Evolutionary conservation across 305 asterid species (phyloP).

Genomic region (Fraxinus albicans): DNA sequence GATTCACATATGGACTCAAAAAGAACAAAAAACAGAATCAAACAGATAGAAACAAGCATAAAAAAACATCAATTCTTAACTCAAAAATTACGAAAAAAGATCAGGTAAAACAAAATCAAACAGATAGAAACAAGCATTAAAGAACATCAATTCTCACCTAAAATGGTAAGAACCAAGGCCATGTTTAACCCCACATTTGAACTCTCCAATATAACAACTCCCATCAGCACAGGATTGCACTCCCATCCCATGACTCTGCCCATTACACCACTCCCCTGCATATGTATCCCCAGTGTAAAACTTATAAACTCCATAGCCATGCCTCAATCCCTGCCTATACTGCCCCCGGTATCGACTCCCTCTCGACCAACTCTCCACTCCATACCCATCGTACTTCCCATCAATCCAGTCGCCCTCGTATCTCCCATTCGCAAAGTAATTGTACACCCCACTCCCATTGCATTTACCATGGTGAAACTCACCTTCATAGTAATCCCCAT

Average conservation of each 20-base stretch:
- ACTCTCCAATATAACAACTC: constrained; percentile 48
- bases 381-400: constrained; percentile 51
- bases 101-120: neutral
- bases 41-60: neutral
- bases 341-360: constrained; percentile 54
- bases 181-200: constrained; percentile 51
- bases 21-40: neutral
- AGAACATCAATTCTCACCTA: constrained; percentile 38
- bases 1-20: neutral
- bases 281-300: constrained; percentile 45
- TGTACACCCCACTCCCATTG: constrained; percentile 54
- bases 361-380: constrained; percentile 50
- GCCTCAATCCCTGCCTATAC: constrained; percentile 51
- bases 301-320: constrained; percentile 52
- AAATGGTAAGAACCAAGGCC: constrained; percentile 51
- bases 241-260: constrained; percentile 52
- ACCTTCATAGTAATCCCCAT: constrained; percentile 59
- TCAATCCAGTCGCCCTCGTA: constrained; percentile 59
- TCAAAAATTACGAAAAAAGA: neutral
- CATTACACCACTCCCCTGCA: constrained; percentile 54
- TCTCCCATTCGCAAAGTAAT: constrained; percentile 48
- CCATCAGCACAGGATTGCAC: constrained; percentile 48
- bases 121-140: neutral
- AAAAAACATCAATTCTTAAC: neutral
- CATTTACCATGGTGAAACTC: constrained; percentile 56